Base-by-base conservation (phyloP, 352 stramenopile genomes). In the Phytophthora capsici region DNA sequence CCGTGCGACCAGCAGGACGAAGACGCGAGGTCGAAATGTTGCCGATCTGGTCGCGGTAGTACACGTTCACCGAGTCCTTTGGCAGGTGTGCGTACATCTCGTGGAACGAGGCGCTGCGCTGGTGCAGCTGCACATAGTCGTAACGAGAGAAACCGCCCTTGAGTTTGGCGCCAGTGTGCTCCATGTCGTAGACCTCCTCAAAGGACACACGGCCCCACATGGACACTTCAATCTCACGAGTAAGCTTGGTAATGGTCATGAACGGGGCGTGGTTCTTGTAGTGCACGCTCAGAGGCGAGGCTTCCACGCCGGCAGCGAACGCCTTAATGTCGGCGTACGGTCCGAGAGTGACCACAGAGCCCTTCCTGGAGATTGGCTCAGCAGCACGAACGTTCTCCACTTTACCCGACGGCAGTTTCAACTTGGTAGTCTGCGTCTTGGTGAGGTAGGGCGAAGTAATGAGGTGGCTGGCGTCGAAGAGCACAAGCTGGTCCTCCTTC, bases 11-110 rank as follows among this genome's bases (percentile, higher is more conserved):
- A 3, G 66, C 70, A 37, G 62, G 57, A 38, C 81, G 85, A 43
- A 96, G 59, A 12, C 77, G 77, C 34, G 89, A 97, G 5, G 87
- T 96, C 37, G 88, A 95, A 51, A 97, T 84, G 64, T 97, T 97
- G 38, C 89, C 89, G 50, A 97, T 97, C 71, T 95, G 84, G 75
- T 97, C 89, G 57, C 89, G 87, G 71, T 97, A 97, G 77, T 97
- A 97, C 44, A 97, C 84, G 60, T 94, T 94, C 8, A 91, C 78
- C 20, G 88, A 86, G 45, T 96, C 75, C 34, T 79, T 82, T 4
- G 89, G 89, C 47, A 97, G 61, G 32, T 80, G 45, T 41, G 87
- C 86, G 40, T 72, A 57, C 61, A 97, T 71, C 54, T 89, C 78
- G 48, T 92, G 66, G 66, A 95, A 97, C 45, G 86, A 95, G 36